Conservation (phyloP, 176 grass and related monocot genomes). For the Triticum dicoccoides region DNA sequence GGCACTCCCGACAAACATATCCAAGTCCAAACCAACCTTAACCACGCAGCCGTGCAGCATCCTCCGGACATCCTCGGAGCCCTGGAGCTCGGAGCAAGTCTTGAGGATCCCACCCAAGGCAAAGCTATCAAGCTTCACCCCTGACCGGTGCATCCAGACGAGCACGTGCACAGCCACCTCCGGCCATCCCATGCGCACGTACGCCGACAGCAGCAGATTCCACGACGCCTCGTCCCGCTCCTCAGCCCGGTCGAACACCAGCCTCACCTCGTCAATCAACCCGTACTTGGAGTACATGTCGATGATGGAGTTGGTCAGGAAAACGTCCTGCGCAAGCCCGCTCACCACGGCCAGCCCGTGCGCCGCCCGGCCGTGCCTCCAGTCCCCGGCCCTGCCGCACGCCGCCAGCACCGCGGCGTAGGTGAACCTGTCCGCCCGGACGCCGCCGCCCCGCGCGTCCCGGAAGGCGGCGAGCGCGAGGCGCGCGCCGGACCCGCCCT, state of each 20-base stretch:
- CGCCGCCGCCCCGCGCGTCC: slow-evolving; percentile 7
- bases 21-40: slow-evolving; percentile 78
- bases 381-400: slow-evolving; percentile 26
- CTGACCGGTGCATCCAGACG: slow-evolving; percentile 79
- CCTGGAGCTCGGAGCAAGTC: slow-evolving; percentile 46
- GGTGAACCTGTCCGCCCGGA: slow-evolving; percentile 40
- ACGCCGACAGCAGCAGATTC: slow-evolving; percentile 59
- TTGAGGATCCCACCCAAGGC: slow-evolving; percentile 60
- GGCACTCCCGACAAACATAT: slow-evolving; percentile 66
- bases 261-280: slow-evolving; percentile 66
- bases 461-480: slow-evolving; percentile 43
- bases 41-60: slow-evolving; percentile 76
- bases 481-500: not conserved
- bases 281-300: slow-evolving; percentile 77
- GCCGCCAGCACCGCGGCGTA: slow-evolving; percentile 37
- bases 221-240: slow-evolving; percentile 68
- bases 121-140: slow-evolving; percentile 57
- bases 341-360: slow-evolving; percentile 59
- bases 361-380: slow-evolving; percentile 30
- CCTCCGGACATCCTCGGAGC: slow-evolving; percentile 51
- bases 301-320: slow-evolving; percentile 68
- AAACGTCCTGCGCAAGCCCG: slow-evolving; percentile 36
- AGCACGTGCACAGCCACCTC: slow-evolving; percentile 68
- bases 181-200: slow-evolving; percentile 53
- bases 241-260: slow-evolving; percentile 73